Evolutionary conservation across 1,284 basidiomycete species (phyloP).

Genomic region (Phenoliferia sp.): DNA sequence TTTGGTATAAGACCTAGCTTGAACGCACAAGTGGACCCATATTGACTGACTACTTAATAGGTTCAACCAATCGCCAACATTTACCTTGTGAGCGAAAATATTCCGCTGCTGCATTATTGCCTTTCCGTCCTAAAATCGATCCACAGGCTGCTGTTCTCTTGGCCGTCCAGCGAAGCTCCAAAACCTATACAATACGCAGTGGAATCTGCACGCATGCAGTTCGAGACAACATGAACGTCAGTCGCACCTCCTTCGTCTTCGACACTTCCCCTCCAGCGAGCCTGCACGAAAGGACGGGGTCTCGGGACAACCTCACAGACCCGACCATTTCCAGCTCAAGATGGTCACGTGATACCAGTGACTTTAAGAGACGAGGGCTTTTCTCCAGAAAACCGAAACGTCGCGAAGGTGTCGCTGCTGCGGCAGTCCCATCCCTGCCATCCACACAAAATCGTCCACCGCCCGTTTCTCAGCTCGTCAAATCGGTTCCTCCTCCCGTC

Average conservation of each 20-base stretch:
- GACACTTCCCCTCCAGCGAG: background rate
- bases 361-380: background rate
- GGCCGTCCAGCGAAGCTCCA: background rate
- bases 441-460: background rate
- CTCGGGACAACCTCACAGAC: background rate
- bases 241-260: background rate
- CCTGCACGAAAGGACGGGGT: background rate
- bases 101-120: too few relatives aligned
- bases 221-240: background rate
- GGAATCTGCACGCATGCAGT: background rate
- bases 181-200: background rate
- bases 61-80: background rate
- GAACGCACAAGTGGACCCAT: too few relatives aligned
- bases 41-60: too few relatives aligned
- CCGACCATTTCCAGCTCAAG: background rate
- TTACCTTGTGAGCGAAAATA: background rate
- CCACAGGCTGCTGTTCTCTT: background rate
- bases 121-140: too few relatives aligned
- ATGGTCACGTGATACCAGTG: background rate
- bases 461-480: background rate
- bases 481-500: background rate
- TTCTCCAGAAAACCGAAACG: background rate
- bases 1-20: background rate
- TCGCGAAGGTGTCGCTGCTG: background rate
- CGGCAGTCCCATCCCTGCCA: background rate